Base-by-base conservation (phyloP, 2,329 filamentous ascomycete species). In the Microdochium bolleyi region DNA sequence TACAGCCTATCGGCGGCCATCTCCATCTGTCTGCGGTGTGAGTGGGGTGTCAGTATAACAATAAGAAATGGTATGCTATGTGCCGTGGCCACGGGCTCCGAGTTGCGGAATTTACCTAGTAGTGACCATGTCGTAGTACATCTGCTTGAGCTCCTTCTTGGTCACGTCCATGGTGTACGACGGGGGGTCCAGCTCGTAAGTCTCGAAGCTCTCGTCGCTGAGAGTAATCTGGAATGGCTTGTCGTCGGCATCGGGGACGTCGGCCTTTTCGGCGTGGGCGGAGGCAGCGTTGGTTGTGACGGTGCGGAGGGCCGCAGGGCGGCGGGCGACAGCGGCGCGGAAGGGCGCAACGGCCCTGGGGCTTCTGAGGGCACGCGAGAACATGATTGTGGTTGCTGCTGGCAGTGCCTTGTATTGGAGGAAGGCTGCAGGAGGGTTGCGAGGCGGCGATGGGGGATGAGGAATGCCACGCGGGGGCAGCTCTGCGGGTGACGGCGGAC, bases 121-220 rank as follows among this genome's bases (percentile, higher is more conserved):
- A 61, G 84, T 79, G 52, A 97, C 92, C 94, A 99, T 97, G 73
- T 97, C 90, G 73, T 87, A 87, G 83, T 99, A 99, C 86, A 97
- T 97, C 80, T 95, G 82, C 85, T 95, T 97, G 71, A 99, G 79
- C 78, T 97, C 89, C 76, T 89, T 91, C 86, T 99, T 99, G 67
- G 92, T 97, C 59, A 91, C 89, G 66, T 95, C 80, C 63, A 99
- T 77, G 58, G 89, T 92, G 81, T 96, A 96, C 54, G 90, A 79
- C 60, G 94, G 94, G 63, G 92, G 92, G 76, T 99, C 94, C 70
- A 99, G 84, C 80, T 96, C 91, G 78, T 97, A 99, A 54, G 94
- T 96, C 83, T 99, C 94, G 78, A 97, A 99, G 78, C 89, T 92
- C 87, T 97, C 92, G 72, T 96, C 90, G 71, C 90, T 95, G 71